Evolutionary conservation across 345 rosid genomes (phyloP).

Genomic region (Luvunga scandens): DNA sequence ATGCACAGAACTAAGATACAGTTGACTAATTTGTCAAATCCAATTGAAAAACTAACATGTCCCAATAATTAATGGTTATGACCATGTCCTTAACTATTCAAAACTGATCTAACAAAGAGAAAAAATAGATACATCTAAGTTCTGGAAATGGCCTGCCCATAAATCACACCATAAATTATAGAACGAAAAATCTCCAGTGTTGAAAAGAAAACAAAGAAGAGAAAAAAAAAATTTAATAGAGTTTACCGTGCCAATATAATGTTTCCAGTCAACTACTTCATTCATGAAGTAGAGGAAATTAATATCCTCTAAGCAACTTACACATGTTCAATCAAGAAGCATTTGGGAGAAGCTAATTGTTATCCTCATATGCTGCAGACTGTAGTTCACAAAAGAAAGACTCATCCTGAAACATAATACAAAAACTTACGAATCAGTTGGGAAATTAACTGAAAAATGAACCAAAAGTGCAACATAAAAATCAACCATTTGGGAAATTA

Average conservation of each 20-base stretch:
- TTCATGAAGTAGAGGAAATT: background rate
- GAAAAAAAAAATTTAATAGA: background rate
- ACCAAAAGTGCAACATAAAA: background rate
- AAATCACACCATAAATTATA: background rate
- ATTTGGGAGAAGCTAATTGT: constrained; percentile 10
- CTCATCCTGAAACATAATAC: constrained; percentile 17
- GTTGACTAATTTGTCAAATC: background rate
- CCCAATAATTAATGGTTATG: background rate
- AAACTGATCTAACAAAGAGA: background rate
- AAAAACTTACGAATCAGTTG: background rate
- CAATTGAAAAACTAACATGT: background rate
- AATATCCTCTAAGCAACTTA: constrained; percentile 14
- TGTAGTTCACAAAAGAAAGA: constrained; percentile 7
- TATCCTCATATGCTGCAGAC: constrained; percentile 10
- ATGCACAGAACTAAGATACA: background rate
- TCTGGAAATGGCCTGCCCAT: background rate
- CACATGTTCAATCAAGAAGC: constrained; percentile 14
- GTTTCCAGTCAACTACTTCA: background rate
- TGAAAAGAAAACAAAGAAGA: background rate
- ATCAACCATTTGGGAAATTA: constrained; percentile 6
- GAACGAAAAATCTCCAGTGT: no score
- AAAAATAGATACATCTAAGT: background rate
- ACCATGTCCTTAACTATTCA: background rate
- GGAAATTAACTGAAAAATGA: background rate
- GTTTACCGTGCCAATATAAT: background rate